These are phyloP conservation scores for Ophiobolus disseminans DNA, from an alignment of 2,329 filamentous ascomycete species.

Conservation along the genomic window DNA sequence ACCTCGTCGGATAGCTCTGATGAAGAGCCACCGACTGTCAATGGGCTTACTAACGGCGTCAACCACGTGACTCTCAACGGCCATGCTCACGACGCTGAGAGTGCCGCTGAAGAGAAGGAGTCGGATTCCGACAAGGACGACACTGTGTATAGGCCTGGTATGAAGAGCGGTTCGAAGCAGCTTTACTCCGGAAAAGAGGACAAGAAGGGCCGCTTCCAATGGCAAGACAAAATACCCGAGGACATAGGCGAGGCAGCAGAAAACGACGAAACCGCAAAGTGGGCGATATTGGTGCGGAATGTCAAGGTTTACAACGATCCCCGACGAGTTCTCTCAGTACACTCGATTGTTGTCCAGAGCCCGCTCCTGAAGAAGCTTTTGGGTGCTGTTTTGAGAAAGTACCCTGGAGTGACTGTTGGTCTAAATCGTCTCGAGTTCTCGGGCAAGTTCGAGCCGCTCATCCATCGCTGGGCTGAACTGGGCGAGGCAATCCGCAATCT, in stretches of 20 bases:
- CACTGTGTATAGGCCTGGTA: slow-evolving; percentile 37
- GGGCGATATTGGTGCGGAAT: slow-evolving; percentile 56
- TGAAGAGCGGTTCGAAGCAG: slow-evolving; percentile 54
- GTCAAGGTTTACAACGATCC: slow-evolving; percentile 57
- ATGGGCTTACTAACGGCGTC: slow-evolving; percentile 3
- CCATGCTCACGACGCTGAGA: slow-evolving; percentile 4
- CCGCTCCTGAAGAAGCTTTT: slow-evolving; percentile 67
- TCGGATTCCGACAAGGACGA: slow-evolving; percentile 6
- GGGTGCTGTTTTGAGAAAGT: slow-evolving; percentile 62
- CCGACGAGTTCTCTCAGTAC: slow-evolving; percentile 65
- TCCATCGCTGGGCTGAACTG: slow-evolving; percentile 67
- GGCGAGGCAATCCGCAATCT: slow-evolving; percentile 33
- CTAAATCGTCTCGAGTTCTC: slow-evolving; percentile 68
- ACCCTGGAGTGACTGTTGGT: slow-evolving; percentile 67
- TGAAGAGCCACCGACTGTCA: background rate
- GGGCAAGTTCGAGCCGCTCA: slow-evolving; percentile 68
- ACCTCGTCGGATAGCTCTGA: background rate
- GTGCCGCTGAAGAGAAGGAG: slow-evolving; percentile 8
- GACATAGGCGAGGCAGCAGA: slow-evolving; percentile 56
- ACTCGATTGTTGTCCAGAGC: slow-evolving; percentile 71
- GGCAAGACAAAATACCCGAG: slow-evolving; percentile 45
- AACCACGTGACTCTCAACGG: slow-evolving; percentile 7
- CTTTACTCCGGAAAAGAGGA: slow-evolving; percentile 58
- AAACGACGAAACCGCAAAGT: slow-evolving; percentile 67
- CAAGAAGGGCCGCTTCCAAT: slow-evolving; percentile 43